A percentile compares a stretch with the other conserved stretches of the same genome.
Evolutionary conservation across 2,329 filamentous ascomycete species (phyloP).

Genomic region (Diaporthe citriasiana): DNA sequence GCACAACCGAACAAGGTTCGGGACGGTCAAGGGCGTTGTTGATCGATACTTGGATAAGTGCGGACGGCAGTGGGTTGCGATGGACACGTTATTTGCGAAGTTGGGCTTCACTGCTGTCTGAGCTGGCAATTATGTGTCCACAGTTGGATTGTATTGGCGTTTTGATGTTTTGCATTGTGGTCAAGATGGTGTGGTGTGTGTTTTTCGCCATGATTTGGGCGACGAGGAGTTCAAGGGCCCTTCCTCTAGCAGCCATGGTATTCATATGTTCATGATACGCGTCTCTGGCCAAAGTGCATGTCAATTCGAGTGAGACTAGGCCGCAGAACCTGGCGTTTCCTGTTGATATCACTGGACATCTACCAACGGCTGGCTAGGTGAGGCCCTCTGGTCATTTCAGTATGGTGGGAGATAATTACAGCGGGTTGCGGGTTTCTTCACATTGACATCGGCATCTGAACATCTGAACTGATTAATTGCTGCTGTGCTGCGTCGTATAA

Average conservation of each 20-base stretch:
- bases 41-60: constrained; percentile 91
- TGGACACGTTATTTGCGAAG: constrained; percentile 87
- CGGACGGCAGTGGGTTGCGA: constrained; percentile 92
- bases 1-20: constrained; percentile 86
- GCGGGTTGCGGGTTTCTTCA: background rate
- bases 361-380: background rate
- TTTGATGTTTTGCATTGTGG: constrained; percentile 16
- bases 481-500: constrained; percentile 25
- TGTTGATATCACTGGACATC: background rate
- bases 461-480: constrained; percentile 22
- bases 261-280: background rate
- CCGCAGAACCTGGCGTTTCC: no score
- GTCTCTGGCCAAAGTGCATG: background rate
- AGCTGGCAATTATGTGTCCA: background rate
- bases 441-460: background rate
- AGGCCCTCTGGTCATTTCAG: background rate
- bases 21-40: constrained; percentile 80
- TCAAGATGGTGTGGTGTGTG: background rate
- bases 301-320: no score
- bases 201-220: background rate
- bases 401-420: background rate
- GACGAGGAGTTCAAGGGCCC: constrained; percentile 11
- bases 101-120: constrained; percentile 63
- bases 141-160: constrained; percentile 2
- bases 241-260: background rate